Percentiles rank a stretch among this genome's conserved stretches.
phyloP scores from a whole-genome alignment of 352 stramenopile species.

The Globisporangium uncinulatum region DNA sequence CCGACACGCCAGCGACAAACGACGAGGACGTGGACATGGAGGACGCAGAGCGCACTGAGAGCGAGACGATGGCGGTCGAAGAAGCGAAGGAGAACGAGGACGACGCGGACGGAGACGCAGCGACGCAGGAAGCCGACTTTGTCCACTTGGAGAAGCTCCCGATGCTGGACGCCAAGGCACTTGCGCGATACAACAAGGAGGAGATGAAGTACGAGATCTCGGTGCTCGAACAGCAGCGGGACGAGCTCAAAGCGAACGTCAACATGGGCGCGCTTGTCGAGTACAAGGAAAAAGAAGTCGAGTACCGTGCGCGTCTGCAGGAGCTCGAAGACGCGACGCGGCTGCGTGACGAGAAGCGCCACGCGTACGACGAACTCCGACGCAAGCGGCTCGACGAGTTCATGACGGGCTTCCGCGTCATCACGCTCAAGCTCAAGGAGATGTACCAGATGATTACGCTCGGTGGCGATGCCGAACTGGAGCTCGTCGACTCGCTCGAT shows the following conservation, averaged over 20 bases:
- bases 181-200: conserved; percentile 88
- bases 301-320: conserved; percentile 90
- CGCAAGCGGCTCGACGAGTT: conserved; percentile 97
- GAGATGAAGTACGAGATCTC: conserved; percentile 93
- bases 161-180: conserved; percentile 58
- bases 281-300: conserved; percentile 93
- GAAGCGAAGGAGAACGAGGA: conserved; percentile 25
- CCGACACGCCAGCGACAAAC: conserved; percentile 20
- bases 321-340: conserved; percentile 95
- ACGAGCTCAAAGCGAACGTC: conserved; percentile 92
- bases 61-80: conserved; percentile 2
- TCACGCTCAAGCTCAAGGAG: conserved; percentile 99
- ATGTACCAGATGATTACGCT: conserved; percentile 99
- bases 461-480: conserved; percentile 96
- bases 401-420: conserved; percentile 98
- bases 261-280: conserved; percentile 91
- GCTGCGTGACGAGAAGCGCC: conserved; percentile 88
- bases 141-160: conserved; percentile 55
- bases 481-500: conserved; percentile 99
- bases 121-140: conserved; percentile 20
- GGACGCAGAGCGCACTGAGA: conserved; percentile 5
- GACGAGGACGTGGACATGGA: conserved; percentile 34
- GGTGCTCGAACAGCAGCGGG: conserved; percentile 89
- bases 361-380: conserved; percentile 95
- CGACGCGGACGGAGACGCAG: conserved; percentile 17